Percentiles rank a stretch among this genome's conserved stretches.
phyloP scores from a whole-genome alignment of 306 rosid species.

The Gleditsia sinensis region DNA sequence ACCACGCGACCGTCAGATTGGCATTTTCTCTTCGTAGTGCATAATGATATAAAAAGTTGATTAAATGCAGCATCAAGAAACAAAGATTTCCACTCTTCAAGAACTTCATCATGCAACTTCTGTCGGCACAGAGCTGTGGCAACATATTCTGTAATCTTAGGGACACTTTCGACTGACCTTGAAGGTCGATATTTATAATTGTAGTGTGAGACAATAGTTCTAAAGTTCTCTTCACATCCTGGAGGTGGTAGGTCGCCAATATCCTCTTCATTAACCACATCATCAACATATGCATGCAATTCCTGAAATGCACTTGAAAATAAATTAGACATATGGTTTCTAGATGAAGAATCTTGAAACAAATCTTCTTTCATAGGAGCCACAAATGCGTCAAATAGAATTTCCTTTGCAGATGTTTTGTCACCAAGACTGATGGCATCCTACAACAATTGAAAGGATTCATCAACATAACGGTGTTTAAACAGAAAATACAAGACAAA shows the following conservation, averaged over 20 bases:
- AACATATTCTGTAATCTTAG: conserved; percentile 76
- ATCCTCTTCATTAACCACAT: conserved; percentile 47
- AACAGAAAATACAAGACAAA: conserved; percentile 17
- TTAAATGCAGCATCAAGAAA: conserved; percentile 45
- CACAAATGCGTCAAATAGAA: conserved; percentile 32
- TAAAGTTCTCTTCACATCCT: conserved; percentile 57
- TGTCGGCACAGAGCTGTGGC: conserved; percentile 78
- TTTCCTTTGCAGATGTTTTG: conserved; percentile 34
- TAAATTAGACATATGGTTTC: conserved; percentile 48
- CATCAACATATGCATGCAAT: conserved; percentile 42
- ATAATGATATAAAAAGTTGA: conserved; percentile 48
- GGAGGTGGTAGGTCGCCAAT: conserved; percentile 60
- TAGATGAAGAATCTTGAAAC: conserved; percentile 35
- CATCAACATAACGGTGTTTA: conserved; percentile 18
- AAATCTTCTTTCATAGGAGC: conserved; percentile 36
- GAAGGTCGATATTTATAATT: conserved; percentile 61
- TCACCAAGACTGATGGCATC: conserved; percentile 38
- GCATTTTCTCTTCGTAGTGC: conserved; percentile 45
- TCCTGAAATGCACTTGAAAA: conserved; percentile 64
- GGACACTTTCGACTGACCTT: conserved; percentile 51
- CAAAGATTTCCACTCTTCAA: conserved; percentile 60
- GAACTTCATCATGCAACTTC: conserved; percentile 73
- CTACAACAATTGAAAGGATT: conserved; percentile 53
- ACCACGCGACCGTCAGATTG: conserved; percentile 53
- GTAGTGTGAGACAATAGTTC: conserved; percentile 28